Base-by-base conservation (phyloP, 2,329 filamentous ascomycete species). In the Alternaria gaisen region DNA sequence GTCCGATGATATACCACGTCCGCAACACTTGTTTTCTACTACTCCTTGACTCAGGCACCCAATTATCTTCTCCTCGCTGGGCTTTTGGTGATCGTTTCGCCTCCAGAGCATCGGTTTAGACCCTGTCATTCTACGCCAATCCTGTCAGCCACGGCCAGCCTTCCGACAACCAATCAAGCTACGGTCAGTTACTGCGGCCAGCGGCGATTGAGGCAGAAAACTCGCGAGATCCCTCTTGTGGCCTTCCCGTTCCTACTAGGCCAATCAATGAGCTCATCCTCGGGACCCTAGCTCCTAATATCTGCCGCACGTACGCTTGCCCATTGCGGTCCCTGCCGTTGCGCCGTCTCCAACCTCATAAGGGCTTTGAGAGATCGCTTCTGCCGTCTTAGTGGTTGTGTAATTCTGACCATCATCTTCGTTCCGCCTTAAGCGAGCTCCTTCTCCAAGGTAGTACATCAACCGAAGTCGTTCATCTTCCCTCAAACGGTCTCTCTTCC, bases 371-470 rank as follows among this genome's bases (percentile, higher is more conserved):
- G 59, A 62, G 11, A 56, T 62, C 66, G 63, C 64, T 71, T 73
- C 68, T 70, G 67, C 64, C 53, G 60, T 68, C 64, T 76, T 61
- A 77, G 64, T 79, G 75, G 75, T 69, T 70, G 71, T 71, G 60
- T 65, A 70, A 63, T 71, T 70, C 64, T 73, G 71, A 74, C 69
- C 71, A 73, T 73, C 75, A 71, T 71, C 72, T 72, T 75, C 70
- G 65, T 75, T 70, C 75, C 74, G 74, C 69, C 73, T 66, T 73
- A 77, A 78, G 75, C 76, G 75, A 78, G 69, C 70, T 67, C 63
- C 66, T 68, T 60, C 64, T 66, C 68, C 67, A 68, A 68, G 65
- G 65, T 70, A 58, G 67, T 70, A 67, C 70, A 57, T 71, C 63
- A 60, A 73, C 68, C 68, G 63, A 59, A 69, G 66, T 61, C 67